Percentiles rank a stretch among this genome's conserved stretches.
These are phyloP conservation scores for Pseudogymnoascus sp. DNA, from an alignment of 2,329 filamentous ascomycete genomes.

Conservation along the genomic window DNA sequence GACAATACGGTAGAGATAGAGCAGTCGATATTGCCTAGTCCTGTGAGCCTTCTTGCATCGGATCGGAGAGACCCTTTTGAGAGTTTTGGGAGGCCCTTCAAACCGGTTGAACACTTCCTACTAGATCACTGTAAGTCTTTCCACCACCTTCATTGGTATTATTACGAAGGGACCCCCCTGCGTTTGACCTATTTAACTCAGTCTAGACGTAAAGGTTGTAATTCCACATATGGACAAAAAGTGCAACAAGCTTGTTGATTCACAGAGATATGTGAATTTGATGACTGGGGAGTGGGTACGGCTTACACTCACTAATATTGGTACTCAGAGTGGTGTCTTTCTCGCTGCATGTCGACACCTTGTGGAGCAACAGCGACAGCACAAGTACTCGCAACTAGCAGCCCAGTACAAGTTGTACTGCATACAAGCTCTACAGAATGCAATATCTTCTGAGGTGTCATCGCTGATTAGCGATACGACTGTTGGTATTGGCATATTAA, in stretches of 20 bases:
- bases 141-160: background rate
- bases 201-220: constrained; percentile 11
- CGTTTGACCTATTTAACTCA: background rate
- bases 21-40: background rate
- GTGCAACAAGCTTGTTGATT: background rate
- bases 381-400: constrained; percentile 10
- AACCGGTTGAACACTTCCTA: background rate
- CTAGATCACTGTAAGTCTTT: background rate
- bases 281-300: constrained; percentile 14
- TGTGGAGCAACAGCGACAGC: background rate
- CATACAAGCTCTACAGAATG: background rate
- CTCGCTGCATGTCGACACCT: constrained; percentile 14
- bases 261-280: background rate
- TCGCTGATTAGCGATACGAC: constrained; percentile 6
- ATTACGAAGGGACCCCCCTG: background rate
- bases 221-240: constrained; percentile 8
- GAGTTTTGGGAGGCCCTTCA: background rate
- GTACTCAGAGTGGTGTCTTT: constrained; percentile 11
- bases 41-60: background rate
- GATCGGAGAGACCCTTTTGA: background rate
- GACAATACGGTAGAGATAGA: background rate
- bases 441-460: constrained; percentile 6
- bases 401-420: constrained; percentile 11
- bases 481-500: background rate
- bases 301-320: constrained; percentile 9